These are phyloP conservation scores for Calonectria pauciramosa DNA, from an alignment of 2,329 filamentous ascomycete genomes.

Conservation along the genomic window DNA sequence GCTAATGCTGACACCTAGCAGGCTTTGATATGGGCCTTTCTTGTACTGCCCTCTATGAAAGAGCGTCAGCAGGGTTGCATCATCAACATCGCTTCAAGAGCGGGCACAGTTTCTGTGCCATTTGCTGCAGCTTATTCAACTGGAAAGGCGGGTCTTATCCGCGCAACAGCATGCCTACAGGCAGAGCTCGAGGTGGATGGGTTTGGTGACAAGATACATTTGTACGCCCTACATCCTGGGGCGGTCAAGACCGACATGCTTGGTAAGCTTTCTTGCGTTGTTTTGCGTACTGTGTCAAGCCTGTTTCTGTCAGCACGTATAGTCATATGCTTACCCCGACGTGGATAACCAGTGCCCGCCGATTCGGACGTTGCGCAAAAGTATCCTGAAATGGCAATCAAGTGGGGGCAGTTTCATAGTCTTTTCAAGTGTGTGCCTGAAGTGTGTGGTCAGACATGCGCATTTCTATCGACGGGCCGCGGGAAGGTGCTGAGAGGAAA, in stretches of 20 bases:
- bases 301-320: too few relatives aligned
- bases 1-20: not conserved
- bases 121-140: not conserved
- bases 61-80: not conserved
- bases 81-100: not conserved
- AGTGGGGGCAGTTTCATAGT: not conserved
- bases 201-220: not conserved
- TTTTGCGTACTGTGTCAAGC: too few relatives aligned
- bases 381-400: not conserved
- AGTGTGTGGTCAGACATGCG: not conserved
- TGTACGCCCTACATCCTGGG: not conserved
- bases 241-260: not conserved
- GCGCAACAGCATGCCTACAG: not conserved
- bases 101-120: not conserved
- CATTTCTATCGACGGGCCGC: not conserved
- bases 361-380: not conserved
- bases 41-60: not conserved
- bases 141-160: not conserved
- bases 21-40: not conserved
- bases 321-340: too few relatives aligned
- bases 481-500: not conserved
- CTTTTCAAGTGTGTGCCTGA: not conserved
- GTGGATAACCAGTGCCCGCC: not conserved
- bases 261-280: not conserved
- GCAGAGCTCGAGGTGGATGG: not conserved